A percentile compares a stretch with the other conserved stretches of the same genome.
These are phyloP conservation scores for Sinapis alba DNA, from an alignment of 441 rosid species.

Conservation along the genomic window DNA sequence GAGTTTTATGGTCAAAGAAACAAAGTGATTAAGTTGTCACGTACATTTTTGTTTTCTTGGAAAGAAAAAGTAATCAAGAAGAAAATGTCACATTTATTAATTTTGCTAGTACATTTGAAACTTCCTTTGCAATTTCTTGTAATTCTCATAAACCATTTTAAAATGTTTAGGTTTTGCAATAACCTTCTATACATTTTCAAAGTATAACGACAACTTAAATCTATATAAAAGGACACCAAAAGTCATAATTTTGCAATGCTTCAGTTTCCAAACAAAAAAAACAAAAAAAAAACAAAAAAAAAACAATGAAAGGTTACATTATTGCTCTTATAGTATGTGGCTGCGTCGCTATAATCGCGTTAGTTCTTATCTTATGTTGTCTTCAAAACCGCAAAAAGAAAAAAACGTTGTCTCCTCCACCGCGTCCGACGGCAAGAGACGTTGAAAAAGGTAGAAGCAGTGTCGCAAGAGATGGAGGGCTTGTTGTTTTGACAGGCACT, in stretches of 20 bases:
- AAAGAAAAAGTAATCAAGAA: background rate
- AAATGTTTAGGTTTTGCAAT: background rate
- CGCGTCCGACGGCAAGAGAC: constrained; percentile 7
- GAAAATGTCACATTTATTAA: background rate
- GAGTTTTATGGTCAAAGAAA: constrained; percentile 3
- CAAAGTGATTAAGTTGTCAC: background rate
- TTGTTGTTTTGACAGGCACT: constrained; percentile 22
- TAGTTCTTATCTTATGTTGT: constrained; percentile 20
- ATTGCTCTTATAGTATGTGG: constrained; percentile 29
- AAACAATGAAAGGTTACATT: constrained; percentile 28
- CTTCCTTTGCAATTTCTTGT: constrained; percentile 17
- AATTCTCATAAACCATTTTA: background rate
- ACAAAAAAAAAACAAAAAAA: background rate
- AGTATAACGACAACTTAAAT: background rate
- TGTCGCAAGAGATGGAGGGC: constrained; percentile 29
- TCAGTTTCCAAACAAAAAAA: background rate
- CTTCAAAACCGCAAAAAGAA: constrained; percentile 23
- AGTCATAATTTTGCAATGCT: background rate
- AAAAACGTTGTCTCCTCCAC: background rate
- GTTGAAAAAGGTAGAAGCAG: constrained; percentile 12
- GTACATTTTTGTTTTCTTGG: background rate
- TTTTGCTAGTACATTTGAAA: background rate
- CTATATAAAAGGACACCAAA: constrained; percentile 5
- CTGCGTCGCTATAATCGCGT: background rate
- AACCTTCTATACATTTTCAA: background rate